Conservation (phyloP, 2,329 filamentous ascomycete species). For the Colletotrichum eremochloae region DNA sequence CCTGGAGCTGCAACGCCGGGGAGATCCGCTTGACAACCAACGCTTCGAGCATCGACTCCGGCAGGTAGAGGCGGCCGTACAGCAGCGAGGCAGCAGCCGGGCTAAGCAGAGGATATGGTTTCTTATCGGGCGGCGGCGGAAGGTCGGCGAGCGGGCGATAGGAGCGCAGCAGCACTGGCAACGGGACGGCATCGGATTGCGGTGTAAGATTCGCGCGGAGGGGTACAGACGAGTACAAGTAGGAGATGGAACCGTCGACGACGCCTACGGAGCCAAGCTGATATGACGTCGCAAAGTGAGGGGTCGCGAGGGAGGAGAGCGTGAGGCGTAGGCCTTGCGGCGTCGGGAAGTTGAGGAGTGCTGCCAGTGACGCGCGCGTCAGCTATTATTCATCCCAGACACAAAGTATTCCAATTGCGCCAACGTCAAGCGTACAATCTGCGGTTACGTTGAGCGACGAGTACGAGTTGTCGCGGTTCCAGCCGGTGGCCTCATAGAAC, state of each 20-base stretch:
- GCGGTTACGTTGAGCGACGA: slow-evolving; percentile 86
- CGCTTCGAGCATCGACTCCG: slow-evolving; percentile 87
- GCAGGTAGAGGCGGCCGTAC: slow-evolving; percentile 85
- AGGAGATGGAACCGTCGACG: slow-evolving; percentile 96
- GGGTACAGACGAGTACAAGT: slow-evolving; percentile 91
- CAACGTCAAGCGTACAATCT: slow-evolving; percentile 69
- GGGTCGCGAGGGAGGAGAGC: slow-evolving; percentile 90
- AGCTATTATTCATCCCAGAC: neutral
- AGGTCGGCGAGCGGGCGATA: slow-evolving; percentile 84
- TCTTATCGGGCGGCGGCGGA: slow-evolving; percentile 45
- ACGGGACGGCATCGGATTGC: slow-evolving; percentile 79
- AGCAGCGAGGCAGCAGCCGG: slow-evolving; percentile 68
- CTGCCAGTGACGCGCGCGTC: slow-evolving; percentile 55
- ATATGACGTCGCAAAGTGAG: slow-evolving; percentile 95
- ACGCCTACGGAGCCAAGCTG: slow-evolving; percentile 89
- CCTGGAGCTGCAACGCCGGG: slow-evolving; percentile 81
- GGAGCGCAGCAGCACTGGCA: slow-evolving; percentile 83
- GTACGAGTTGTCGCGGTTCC: slow-evolving; percentile 94
- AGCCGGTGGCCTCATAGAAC: slow-evolving; percentile 88
- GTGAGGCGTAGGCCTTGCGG: slow-evolving; percentile 87
- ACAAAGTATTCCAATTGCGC: neutral
- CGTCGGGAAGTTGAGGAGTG: slow-evolving; percentile 88
- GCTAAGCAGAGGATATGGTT: slow-evolving; percentile 19
- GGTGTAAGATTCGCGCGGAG: slow-evolving; percentile 74
- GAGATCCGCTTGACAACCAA: slow-evolving; percentile 84